These are phyloP conservation scores for Saposhnikovia divaricata DNA, from an alignment of 129 eudicot species.

Conservation along the genomic window DNA sequence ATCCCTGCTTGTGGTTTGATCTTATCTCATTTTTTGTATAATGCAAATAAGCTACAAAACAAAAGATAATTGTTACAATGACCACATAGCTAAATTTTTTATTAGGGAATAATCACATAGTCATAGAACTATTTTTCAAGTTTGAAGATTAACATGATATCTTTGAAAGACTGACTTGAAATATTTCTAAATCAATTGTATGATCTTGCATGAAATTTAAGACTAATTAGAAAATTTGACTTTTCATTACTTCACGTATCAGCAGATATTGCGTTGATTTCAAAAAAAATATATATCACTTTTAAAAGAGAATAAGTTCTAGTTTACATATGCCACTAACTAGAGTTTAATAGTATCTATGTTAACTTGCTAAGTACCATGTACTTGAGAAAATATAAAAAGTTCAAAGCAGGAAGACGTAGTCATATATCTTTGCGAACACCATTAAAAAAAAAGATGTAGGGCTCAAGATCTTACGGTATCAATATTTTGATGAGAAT, in stretches of 20 bases:
- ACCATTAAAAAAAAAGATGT: neutral
- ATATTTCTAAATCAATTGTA: neutral
- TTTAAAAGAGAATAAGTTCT: neutral
- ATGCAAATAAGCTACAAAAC: neutral
- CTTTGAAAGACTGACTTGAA: neutral
- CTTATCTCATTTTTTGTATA: neutral
- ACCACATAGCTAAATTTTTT: neutral
- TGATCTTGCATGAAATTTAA: neutral
- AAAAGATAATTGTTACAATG: neutral
- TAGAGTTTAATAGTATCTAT: neutral
- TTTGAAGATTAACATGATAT: neutral
- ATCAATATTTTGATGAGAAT: slow-evolving; percentile 14
- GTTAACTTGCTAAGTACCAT: neutral
- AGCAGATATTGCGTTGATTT: neutral
- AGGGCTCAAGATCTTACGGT: slow-evolving; percentile 14
- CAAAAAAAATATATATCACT: neutral
- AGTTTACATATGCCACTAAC: neutral
- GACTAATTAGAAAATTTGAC: neutral
- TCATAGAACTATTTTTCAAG: neutral
- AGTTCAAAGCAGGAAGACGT: neutral
- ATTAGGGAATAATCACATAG: too few relatives aligned
- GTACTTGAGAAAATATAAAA: neutral
- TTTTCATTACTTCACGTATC: neutral
- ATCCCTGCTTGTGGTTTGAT: neutral
- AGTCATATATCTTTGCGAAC: neutral